Conservation (phyloP, 1,284 basidiomycete genomes). For the Cutaneotrichosporon sp. region DNA sequence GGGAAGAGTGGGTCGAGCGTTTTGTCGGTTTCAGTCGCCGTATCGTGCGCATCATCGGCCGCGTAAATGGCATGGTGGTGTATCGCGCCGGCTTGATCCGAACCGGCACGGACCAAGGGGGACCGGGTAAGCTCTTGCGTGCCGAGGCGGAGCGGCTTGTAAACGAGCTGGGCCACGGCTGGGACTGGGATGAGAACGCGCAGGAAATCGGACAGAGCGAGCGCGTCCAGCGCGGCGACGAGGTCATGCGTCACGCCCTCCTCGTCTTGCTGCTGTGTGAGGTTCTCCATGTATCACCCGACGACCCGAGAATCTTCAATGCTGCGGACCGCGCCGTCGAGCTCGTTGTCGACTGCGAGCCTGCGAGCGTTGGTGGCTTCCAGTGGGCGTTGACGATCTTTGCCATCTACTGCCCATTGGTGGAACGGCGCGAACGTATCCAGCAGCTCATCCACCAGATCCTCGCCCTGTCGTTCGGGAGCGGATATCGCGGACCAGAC, state of each 20-base stretch:
- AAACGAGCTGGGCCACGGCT: slow-evolving; percentile 15
- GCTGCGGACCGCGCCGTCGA: slow-evolving; percentile 18
- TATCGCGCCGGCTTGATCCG: slow-evolving; percentile 17
- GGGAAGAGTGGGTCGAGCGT: slow-evolving; percentile 29
- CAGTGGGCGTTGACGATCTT: slow-evolving; percentile 27
- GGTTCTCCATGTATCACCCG: slow-evolving; percentile 21
- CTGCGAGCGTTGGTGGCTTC: slow-evolving; percentile 21
- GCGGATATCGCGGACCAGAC: slow-evolving; percentile 17
- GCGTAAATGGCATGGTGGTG: slow-evolving; percentile 24
- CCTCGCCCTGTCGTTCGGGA: slow-evolving; percentile 21
- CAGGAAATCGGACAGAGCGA: slow-evolving; percentile 19
- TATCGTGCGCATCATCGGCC: slow-evolving; percentile 21
- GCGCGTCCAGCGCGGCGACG: slow-evolving; percentile 28
- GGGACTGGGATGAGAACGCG: slow-evolving; percentile 19
- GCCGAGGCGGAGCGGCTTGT: slow-evolving; percentile 20
- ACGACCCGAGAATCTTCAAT: slow-evolving; percentile 17
- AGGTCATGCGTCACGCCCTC: slow-evolving; percentile 24
- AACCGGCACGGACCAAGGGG: slow-evolving; percentile 12
- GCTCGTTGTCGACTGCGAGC: slow-evolving; percentile 25
- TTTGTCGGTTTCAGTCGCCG: slow-evolving; percentile 28
- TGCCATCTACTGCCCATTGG: slow-evolving; percentile 22
- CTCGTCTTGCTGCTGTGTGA: slow-evolving; percentile 27
- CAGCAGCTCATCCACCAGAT: slow-evolving; percentile 15
- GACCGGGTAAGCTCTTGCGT: slow-evolving; percentile 11
- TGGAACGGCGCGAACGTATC: slow-evolving; percentile 10